Conservation (phyloP, 768 basidiomycete genomes). For the Paxillus ammoniavirescens region DNA sequence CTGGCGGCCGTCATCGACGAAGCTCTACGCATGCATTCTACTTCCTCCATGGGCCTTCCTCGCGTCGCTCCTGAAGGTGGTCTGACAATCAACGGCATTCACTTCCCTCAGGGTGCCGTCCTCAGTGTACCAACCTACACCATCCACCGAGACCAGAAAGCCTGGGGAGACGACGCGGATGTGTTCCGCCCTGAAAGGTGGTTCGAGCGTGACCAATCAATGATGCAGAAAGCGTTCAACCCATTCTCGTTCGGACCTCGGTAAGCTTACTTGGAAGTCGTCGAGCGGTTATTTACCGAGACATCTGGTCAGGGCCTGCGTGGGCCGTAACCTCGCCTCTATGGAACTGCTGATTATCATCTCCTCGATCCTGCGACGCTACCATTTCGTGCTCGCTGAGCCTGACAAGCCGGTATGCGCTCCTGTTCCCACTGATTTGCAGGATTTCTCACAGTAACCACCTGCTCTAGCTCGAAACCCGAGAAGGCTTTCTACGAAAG, state of each 20-base stretch:
- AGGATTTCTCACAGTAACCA: constrained; percentile 7
- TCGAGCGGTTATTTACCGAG: constrained; percentile 2
- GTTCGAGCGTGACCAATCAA: constrained; percentile 66
- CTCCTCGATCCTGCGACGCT: constrained; percentile 75
- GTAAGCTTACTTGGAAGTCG: constrained; percentile 29
- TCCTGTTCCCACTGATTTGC: background rate
- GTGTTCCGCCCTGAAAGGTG: constrained; percentile 81
- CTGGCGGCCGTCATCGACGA: constrained; percentile 89
- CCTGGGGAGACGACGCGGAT: constrained; percentile 82
- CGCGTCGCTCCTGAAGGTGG: constrained; percentile 76
- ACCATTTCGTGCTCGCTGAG: constrained; percentile 66
- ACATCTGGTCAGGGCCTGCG: constrained; percentile 58
- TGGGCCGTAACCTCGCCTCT: constrained; percentile 78
- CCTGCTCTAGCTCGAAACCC: constrained; percentile 55
- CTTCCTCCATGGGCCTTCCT: constrained; percentile 81
- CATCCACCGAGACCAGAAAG: constrained; percentile 66
- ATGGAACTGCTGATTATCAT: constrained; percentile 81
- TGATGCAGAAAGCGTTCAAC: constrained; percentile 74
- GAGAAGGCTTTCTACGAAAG: constrained; percentile 88
- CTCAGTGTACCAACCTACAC: constrained; percentile 82
- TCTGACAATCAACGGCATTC: constrained; percentile 46
- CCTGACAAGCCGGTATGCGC: constrained; percentile 53
- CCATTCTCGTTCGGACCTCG: constrained; percentile 84
- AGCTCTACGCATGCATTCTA: constrained; percentile 80
- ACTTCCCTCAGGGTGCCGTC: constrained; percentile 73